Percentiles rank a stretch among this genome's conserved stretches.
These are phyloP conservation scores for Auricularia auricula-judae DNA, from an alignment of 768 basidiomycete species.

Conservation along the genomic window DNA sequence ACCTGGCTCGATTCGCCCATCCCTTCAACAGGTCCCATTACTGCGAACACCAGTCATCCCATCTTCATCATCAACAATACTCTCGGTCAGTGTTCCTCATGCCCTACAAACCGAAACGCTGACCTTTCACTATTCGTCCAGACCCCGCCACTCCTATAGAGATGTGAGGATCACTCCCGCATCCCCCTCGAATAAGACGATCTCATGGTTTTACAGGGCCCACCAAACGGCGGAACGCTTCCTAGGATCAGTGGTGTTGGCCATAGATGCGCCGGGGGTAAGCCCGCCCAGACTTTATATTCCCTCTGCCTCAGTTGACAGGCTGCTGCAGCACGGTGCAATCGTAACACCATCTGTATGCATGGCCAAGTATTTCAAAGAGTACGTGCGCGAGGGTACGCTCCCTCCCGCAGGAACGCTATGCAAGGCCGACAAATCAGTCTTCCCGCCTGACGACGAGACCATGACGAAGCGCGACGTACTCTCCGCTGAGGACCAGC, in stretches of 20 bases:
- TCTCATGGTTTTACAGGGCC: not conserved
- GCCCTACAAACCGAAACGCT: too few species aligned
- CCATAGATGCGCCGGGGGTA: not conserved
- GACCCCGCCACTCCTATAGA: too few species aligned
- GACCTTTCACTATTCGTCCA: too few species aligned
- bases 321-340: not conserved
- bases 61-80: too few species aligned
- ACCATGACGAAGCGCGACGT: not conserved
- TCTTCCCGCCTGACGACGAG: not conserved
- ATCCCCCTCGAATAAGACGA: too few species aligned
- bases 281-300: not conserved
- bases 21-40: too few species aligned
- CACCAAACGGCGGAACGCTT: not conserved
- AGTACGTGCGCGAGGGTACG: conserved; percentile 16
- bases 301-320: not conserved
- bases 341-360: conserved; percentile 6
- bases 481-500: not conserved
- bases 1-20: too few species aligned
- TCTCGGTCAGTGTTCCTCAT: not conserved
- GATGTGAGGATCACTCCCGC: too few species aligned
- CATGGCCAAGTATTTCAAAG: conserved; percentile 12
- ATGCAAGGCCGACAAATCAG: conserved; percentile 10
- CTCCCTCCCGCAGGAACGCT: conserved; percentile 14
- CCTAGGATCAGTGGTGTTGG: not conserved
- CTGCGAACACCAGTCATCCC: too few species aligned